phyloP scores from a whole-genome alignment of 192 early-diverging fungal genomes.

The Chytriomyces confervae region DNA sequence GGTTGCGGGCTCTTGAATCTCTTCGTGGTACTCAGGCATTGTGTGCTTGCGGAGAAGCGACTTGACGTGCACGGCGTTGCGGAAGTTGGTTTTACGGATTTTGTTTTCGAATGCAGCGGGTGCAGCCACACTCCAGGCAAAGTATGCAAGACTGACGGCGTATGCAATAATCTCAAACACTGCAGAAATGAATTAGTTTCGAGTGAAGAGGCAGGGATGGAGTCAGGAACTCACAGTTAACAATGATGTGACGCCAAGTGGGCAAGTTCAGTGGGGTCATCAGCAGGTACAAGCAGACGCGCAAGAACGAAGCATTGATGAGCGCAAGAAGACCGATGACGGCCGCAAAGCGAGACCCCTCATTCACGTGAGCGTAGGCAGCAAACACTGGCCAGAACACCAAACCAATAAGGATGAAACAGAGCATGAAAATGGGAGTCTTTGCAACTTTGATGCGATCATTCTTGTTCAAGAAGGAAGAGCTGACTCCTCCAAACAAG shows the following conservation, averaged over 20 bases:
- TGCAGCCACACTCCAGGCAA: background rate
- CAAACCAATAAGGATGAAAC: constrained; percentile 12
- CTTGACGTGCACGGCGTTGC: constrained; percentile 2
- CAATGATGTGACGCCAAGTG: background rate
- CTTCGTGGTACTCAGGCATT: background rate
- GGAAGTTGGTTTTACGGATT: constrained; percentile 13
- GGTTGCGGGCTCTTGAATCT: background rate
- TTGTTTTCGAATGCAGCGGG: background rate
- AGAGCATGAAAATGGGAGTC: background rate
- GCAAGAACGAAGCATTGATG: background rate
- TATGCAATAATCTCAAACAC: constrained; percentile 3
- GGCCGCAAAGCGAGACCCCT: constrained; percentile 10
- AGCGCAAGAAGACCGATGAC: background rate
- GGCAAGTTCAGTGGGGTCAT: constrained; percentile 4
- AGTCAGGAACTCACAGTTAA: constrained; percentile 4
- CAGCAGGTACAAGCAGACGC: constrained; percentile 6
- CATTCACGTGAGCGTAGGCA: constrained; percentile 17
- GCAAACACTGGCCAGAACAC: constrained; percentile 23
- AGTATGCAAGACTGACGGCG: background rate
- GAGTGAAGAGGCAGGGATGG: background rate
- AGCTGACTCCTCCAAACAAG: background rate
- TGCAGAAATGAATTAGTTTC: background rate
- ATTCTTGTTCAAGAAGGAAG: background rate
- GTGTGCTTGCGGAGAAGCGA: background rate
- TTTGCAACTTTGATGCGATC: constrained; percentile 6